These are phyloP conservation scores for Penicillium sp. DNA, from an alignment of 2,329 filamentous ascomycete genomes.

Conservation along the genomic window DNA sequence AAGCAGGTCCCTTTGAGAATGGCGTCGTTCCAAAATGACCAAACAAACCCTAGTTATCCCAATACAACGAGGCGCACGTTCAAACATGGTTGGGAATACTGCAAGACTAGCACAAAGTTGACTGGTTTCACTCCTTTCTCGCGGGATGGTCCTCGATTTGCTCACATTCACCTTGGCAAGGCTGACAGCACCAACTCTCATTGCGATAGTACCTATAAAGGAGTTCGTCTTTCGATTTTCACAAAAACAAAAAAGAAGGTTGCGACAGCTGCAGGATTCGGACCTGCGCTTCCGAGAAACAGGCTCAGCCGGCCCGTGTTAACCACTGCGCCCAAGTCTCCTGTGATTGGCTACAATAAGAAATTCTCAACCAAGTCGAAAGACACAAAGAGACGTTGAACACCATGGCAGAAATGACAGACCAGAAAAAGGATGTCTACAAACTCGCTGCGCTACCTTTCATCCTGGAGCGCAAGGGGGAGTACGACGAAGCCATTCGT, in stretches of 20 bases:
- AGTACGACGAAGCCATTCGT: slow-evolving; percentile 16
- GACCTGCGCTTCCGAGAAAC: background rate
- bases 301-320: background rate
- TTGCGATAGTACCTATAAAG: no score
- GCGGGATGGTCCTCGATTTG: background rate
- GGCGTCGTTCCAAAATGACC: background rate
- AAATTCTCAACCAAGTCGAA: background rate
- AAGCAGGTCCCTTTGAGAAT: background rate
- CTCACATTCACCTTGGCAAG: background rate
- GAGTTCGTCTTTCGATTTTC: no score
- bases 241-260: background rate
- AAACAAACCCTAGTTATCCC: background rate
- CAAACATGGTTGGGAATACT: background rate
- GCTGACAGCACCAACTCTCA: background rate
- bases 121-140: background rate
- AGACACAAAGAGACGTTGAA: background rate
- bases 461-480: slow-evolving; percentile 13
- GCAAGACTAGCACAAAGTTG: background rate
- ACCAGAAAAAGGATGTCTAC: slow-evolving; percentile 4
- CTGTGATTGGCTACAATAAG: background rate
- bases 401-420: slow-evolving; percentile 1
- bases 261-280: background rate
- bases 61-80: background rate
- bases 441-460: slow-evolving; percentile 6
- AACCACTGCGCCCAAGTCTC: background rate